Evolutionary conservation across 2,329 filamentous ascomycete genomes (phyloP), one percentile per base, ranked within the genome.

Genomic region (Phyllosticta citriasiana): DNA sequence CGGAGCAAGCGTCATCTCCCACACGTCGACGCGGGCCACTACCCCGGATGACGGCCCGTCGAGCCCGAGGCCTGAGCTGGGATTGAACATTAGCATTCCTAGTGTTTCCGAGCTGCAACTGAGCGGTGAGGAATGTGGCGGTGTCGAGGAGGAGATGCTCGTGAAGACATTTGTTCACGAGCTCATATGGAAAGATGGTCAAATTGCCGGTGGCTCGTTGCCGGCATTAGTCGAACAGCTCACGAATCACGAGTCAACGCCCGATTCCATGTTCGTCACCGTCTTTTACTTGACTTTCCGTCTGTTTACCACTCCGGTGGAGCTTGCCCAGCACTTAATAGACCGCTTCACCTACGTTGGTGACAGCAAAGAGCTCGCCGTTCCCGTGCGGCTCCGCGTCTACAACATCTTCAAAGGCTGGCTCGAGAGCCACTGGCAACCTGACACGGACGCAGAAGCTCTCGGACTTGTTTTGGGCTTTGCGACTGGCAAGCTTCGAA

Each of bases 381-480:
- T 81, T 2, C 90, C 93, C 0, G 93, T 97, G 24, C 86, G 92
- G 57, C 79, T 99, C 55, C 85, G 94, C 57, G 91, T 97, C 1
- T 97, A 95, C 78, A 97, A 99, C 71, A 87, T 91, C 61, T 91
- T 99, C 80, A 99, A 99, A 75, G 89, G 89, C 52, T 99, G 94
- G 94, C 79, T 99, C 22, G 94, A 97, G 76, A 94, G 89, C 6
- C 91, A 99, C 74, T 99, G 94, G 93, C 85, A 88, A 55, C 85
- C 90, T 65, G 85, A 91, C 63, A 85, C 86, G 10, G 94, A 99
- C 71, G 83, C 84, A 59, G 82, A 84, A 12, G 91, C 92, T 1
- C 79, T 99, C 8, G 79, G 82, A 0, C 78, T 88, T 56, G 95
- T 99, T 64, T 80, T 88, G 35, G 79, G 84, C 1, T 99, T 99